phyloP scores from a whole-genome alignment of 371 early-diverging fungal genomes.

The Chytridium lagenaria region DNA sequence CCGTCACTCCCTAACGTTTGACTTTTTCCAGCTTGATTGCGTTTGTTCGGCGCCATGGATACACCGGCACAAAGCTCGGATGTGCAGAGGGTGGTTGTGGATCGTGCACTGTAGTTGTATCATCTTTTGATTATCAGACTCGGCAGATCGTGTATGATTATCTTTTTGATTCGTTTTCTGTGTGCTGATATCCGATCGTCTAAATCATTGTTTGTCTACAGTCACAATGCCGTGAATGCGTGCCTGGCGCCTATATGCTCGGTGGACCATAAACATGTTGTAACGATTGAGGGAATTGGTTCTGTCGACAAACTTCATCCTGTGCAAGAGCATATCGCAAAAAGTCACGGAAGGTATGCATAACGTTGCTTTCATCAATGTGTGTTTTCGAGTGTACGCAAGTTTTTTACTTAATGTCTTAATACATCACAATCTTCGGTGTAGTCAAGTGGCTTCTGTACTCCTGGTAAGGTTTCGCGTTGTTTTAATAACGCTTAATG shows the following conservation, averaged over 20 bases:
- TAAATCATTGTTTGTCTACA: constrained; percentile 17
- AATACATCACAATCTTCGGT: too few relatives aligned
- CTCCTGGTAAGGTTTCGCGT: constrained; percentile 49
- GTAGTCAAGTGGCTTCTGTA: constrained; percentile 86
- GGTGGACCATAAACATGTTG: constrained; percentile 76
- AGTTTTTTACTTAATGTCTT: too few relatives aligned
- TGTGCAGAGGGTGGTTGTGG: constrained; percentile 71
- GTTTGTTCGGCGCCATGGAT: constrained; percentile 69
- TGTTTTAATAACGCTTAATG: too few relatives aligned
- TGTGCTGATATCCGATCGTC: too few relatives aligned
- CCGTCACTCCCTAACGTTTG: not conserved
- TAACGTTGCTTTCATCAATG: not conserved
- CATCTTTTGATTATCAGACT: constrained; percentile 56
- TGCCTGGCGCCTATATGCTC: constrained; percentile 75
- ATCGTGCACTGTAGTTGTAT: constrained; percentile 78
- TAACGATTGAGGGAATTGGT: constrained; percentile 81
- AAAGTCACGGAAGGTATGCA: constrained; percentile 42
- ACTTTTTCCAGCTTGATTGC: constrained; percentile 54
- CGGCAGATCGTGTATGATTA: constrained; percentile 35
- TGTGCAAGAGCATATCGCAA: constrained; percentile 58
- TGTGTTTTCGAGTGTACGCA: not conserved
- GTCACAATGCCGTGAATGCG: constrained; percentile 69
- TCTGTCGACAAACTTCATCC: constrained; percentile 70
- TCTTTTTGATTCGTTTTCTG: too few relatives aligned
- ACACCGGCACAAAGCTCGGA: constrained; percentile 82